Conservation (phyloP, 257 asterid genomes). For the Misopates orontium region DNA sequence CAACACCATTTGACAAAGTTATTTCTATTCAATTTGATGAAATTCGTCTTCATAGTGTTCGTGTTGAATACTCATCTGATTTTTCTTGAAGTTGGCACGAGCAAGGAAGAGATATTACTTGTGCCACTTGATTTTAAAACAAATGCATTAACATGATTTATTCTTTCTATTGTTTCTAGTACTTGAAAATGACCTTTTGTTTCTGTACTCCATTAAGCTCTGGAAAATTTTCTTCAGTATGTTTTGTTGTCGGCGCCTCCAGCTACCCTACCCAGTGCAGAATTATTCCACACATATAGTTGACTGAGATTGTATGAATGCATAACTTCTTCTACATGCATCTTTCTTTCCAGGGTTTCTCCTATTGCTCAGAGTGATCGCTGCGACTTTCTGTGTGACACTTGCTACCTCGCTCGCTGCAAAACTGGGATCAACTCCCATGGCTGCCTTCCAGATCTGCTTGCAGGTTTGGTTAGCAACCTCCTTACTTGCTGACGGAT, state of each 20-base stretch:
- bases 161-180: too few species aligned
- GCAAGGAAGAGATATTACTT: too few species aligned
- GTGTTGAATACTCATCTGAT: too few species aligned
- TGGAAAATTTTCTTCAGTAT: not conserved
- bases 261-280: too few species aligned
- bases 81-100: too few species aligned
- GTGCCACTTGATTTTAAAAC: too few species aligned
- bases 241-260: not conserved
- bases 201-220: not conserved
- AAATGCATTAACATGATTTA: too few species aligned
- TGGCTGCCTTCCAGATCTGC: conserved; percentile 50
- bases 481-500: conserved; percentile 44
- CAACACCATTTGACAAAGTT: too few species aligned
- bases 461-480: conserved; percentile 47
- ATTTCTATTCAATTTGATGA: too few species aligned
- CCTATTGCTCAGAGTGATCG: conserved; percentile 39
- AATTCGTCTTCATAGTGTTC: too few species aligned
- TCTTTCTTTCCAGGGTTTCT: conserved; percentile 30
- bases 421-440: conserved; percentile 36
- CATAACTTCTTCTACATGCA: not conserved
- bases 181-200: not conserved
- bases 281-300: too few species aligned
- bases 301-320: too few species aligned
- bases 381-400: conserved; percentile 43
- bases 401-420: conserved; percentile 40